phyloP scores from a whole-genome alignment of 73 alveolate species.

The Tetrahymena elliotti region DNA sequence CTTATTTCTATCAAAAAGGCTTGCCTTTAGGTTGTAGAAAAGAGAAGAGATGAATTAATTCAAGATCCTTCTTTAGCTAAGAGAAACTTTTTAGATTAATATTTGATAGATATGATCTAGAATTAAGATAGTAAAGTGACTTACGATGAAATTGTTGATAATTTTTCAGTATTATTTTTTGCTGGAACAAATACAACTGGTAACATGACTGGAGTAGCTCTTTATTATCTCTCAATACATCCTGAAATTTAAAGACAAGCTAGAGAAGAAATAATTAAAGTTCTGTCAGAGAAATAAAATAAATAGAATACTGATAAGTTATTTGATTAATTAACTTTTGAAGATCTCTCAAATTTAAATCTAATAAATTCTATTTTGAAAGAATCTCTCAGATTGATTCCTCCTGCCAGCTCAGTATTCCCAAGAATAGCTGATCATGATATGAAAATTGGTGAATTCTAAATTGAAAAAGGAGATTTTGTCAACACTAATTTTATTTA shows the following conservation, averaged over 20 bases:
- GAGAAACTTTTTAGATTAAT: background rate
- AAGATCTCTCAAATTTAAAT: background rate
- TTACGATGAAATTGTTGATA: background rate
- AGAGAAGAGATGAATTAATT: background rate
- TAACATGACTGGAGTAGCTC: background rate
- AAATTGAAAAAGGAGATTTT: background rate
- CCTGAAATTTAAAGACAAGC: background rate
- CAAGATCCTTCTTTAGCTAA: background rate
- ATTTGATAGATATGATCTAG: background rate
- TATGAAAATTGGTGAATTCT: conserved; percentile 9
- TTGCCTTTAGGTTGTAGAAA: background rate
- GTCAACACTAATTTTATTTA: background rate
- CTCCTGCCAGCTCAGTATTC: background rate
- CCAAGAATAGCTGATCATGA: conserved; percentile 4
- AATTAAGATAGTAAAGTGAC: background rate
- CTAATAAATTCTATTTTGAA: background rate
- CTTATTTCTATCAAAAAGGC: background rate
- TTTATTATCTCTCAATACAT: background rate
- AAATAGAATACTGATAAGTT: no score
- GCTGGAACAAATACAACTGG: background rate
- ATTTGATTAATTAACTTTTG: background rate
- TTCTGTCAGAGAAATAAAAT: no score
- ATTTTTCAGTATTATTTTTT: background rate
- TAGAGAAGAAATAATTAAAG: background rate
- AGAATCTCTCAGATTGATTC: background rate